Evolutionary conservation across 2,329 filamentous ascomycete species (phyloP).

Genomic region (Cordyceps tenuipes): DNA sequence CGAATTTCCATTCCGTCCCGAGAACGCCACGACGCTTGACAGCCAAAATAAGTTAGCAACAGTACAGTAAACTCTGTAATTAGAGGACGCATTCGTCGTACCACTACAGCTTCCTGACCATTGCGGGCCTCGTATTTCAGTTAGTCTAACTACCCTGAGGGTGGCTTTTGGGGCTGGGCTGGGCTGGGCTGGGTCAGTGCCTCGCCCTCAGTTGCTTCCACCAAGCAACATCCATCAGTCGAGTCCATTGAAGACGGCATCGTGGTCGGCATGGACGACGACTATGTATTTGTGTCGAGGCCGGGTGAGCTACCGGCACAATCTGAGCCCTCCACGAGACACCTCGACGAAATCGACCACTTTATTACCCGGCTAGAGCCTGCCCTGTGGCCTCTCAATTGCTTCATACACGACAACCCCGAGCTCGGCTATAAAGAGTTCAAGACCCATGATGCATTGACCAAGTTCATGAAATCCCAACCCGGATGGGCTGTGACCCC

Average conservation of each 20-base stretch:
- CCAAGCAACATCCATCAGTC: neutral
- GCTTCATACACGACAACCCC: slow-evolving; percentile 34
- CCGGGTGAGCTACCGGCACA: neutral
- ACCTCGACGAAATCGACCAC: slow-evolving; percentile 24
- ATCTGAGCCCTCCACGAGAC: neutral
- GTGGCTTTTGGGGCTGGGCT: neutral
- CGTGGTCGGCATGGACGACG: slow-evolving; percentile 7
- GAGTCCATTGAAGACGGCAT: neutral
- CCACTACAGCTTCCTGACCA: neutral
- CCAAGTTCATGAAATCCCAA: slow-evolving; percentile 26
- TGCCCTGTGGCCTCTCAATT: slow-evolving; percentile 28
- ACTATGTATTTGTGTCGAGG: slow-evolving; percentile 9
- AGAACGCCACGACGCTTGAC: neutral
- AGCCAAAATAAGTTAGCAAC: neutral
- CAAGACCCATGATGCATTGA: slow-evolving; percentile 33
- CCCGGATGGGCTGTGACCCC: slow-evolving; percentile 30
- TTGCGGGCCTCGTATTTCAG: neutral
- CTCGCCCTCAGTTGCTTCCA: neutral
- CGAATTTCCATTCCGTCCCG: neutral
- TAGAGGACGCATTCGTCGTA: neutral
- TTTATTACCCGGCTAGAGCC: slow-evolving; percentile 15
- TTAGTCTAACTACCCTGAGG: too few species aligned
- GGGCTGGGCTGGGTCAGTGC: neutral
- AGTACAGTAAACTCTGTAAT: neutral
- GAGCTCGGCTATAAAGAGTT: slow-evolving; percentile 34